A percentile compares a stretch with the other conserved stretches of the same genome.
Conservation (phyloP, 169 alveolate species). For the Neospora caninum region DNA sequence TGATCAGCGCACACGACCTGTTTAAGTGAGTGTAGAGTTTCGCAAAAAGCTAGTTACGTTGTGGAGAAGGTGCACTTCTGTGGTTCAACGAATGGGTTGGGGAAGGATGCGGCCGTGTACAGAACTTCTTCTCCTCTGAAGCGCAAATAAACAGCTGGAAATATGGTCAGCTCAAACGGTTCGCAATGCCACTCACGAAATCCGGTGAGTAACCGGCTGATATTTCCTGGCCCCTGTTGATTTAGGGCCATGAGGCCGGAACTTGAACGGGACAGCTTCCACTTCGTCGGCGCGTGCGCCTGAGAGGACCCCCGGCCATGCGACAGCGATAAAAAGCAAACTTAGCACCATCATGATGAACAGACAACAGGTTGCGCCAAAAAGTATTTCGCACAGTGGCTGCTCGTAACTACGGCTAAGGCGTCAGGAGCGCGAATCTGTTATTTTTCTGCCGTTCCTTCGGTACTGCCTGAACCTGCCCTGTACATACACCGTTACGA, state of each 20-base stretch:
- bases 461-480: not conserved
- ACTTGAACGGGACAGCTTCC: not conserved
- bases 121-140: slow-evolving; percentile 38
- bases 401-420: not conserved
- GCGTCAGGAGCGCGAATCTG: not conserved
- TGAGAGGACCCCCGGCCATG: not conserved
- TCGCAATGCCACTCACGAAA: not conserved
- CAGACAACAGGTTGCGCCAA: not conserved
- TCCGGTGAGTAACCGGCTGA: not conserved
- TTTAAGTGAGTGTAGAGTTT: too few species aligned
- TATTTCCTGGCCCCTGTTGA: not conserved
- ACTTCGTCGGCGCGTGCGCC: not conserved
- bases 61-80: slow-evolving; percentile 59
- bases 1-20: not conserved
- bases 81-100: slow-evolving; percentile 66
- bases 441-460: not conserved
- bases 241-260: not conserved
- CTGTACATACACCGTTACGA: not conserved
- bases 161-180: not conserved
- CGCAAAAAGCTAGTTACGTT: slow-evolving; percentile 1
- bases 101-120: slow-evolving; percentile 55
- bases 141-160: not conserved
- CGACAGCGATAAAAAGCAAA: not conserved
- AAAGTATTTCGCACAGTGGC: not conserved
- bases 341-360: not conserved